A percentile compares a stretch with the other conserved stretches of the same genome.
Conservation (phyloP, 2,329 filamentous ascomycete species). For the Colletotrichum eremochloae region DNA sequence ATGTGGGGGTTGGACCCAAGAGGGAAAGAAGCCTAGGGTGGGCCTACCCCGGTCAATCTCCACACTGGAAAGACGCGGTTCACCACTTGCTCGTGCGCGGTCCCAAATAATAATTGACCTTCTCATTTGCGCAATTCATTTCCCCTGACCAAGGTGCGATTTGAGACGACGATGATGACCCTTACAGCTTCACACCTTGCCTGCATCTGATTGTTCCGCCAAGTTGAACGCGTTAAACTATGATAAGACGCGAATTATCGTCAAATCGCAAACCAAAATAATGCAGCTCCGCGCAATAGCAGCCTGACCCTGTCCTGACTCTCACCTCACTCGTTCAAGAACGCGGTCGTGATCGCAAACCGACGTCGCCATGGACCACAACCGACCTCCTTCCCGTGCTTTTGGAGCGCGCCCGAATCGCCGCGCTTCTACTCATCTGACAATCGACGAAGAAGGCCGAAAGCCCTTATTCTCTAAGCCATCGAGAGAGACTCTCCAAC, state of each 20-base stretch:
- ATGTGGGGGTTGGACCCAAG: conserved; percentile 31
- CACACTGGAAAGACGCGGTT: conserved; percentile 33
- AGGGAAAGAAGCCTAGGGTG: conserved; percentile 31
- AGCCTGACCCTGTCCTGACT: conserved; percentile 19
- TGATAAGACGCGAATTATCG: conserved; percentile 39
- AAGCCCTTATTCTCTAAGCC: conserved; percentile 55
- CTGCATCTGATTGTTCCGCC: neutral
- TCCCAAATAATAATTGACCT: conserved; percentile 30
- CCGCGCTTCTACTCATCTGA: conserved; percentile 45
- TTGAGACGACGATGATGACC: conserved; percentile 10
- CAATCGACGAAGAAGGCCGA: conserved; percentile 56
- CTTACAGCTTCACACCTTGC: neutral
- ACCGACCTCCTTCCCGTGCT: conserved; percentile 39
- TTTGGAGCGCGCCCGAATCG: conserved; percentile 45
- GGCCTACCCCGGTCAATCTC: conserved; percentile 25
- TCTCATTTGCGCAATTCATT: conserved; percentile 31
- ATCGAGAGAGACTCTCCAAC: conserved; percentile 42
- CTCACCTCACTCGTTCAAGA: conserved; percentile 10
- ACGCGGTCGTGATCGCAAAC: conserved; percentile 29
- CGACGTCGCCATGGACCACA: conserved; percentile 46
- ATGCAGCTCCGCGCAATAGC: conserved; percentile 30
- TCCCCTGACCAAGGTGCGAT: conserved; percentile 35
- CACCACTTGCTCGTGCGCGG: conserved; percentile 25
- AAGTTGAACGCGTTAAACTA: neutral
- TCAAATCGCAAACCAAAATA: conserved; percentile 28